Evolutionary conservation across 169 alveolate genomes (phyloP).

Genomic region (Blepharisma undulans): DNA sequence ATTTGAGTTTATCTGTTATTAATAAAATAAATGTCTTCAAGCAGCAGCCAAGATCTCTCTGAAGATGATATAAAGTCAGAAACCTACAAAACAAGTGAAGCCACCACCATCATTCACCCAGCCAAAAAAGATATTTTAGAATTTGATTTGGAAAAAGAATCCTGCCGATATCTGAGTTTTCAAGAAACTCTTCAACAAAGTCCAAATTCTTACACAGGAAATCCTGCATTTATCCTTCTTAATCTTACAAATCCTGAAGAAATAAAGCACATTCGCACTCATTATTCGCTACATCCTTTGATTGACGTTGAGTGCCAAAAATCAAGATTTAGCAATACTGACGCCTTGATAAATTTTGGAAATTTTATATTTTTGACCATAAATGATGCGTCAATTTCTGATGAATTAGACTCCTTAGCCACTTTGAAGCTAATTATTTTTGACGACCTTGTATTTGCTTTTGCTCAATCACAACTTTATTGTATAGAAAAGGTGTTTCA

Average conservation of each 20-base stretch:
- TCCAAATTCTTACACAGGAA: not conserved
- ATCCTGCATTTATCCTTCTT: not conserved
- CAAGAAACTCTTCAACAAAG: not conserved
- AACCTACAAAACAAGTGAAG: not conserved
- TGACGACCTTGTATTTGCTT: not conserved
- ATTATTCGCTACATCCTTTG: not conserved
- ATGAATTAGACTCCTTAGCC: not conserved
- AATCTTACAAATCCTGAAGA: not conserved
- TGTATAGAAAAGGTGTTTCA: not conserved
- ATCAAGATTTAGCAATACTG: not conserved
- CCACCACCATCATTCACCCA: not conserved
- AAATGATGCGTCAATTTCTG: not conserved
- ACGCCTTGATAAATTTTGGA: not conserved
- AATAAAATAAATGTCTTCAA: not conserved
- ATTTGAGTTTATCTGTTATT: no score
- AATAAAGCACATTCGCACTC: not conserved
- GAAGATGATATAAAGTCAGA: not conserved
- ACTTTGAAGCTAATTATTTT: not conserved
- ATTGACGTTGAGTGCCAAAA: not conserved
- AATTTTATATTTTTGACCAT: not conserved
- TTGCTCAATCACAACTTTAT: not conserved
- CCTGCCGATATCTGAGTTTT: not conserved
- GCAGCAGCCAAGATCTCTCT: not conserved
- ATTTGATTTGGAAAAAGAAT: not conserved
- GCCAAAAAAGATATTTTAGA: not conserved